Conservation (phyloP, 192 early-diverging fungal species). For the Coemansia sp. region DNA sequence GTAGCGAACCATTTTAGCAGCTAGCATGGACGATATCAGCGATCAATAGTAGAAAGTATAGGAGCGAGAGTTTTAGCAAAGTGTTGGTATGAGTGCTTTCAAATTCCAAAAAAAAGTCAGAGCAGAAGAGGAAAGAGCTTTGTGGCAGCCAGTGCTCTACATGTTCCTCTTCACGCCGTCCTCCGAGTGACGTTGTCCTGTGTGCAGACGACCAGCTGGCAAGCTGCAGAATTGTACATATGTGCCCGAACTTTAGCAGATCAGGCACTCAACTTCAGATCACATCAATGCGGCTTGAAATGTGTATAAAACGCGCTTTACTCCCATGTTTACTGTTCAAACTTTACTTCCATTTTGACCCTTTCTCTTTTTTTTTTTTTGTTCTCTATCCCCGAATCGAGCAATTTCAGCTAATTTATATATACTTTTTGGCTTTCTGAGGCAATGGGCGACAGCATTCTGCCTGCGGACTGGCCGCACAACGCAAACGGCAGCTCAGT, state of each 20-base stretch:
- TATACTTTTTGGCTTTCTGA: slow-evolving; percentile 4
- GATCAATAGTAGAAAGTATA: neutral
- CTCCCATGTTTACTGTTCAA: neutral
- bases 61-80: neutral
- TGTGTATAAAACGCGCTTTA: neutral
- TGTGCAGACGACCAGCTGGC: slow-evolving; percentile 1
- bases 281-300: neutral
- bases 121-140: neutral
- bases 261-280: neutral
- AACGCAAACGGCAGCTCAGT: neutral
- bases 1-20: slow-evolving; percentile 32
- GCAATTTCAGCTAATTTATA: neutral
- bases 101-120: neutral
- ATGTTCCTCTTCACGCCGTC: neutral
- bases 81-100: neutral
- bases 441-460: slow-evolving; percentile 5
- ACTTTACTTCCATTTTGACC: neutral
- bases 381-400: too few species aligned
- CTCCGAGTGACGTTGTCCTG: neutral
- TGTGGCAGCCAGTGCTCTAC: neutral
- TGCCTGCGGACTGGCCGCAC: slow-evolving; percentile 8
- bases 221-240: neutral
- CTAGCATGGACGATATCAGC: neutral
- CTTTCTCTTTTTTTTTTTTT: neutral
- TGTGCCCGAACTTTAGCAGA: neutral